Evolutionary conservation across 1,139 yeast genomes (phyloP).

Genomic region (Yamadazyma epiphylla): DNA sequence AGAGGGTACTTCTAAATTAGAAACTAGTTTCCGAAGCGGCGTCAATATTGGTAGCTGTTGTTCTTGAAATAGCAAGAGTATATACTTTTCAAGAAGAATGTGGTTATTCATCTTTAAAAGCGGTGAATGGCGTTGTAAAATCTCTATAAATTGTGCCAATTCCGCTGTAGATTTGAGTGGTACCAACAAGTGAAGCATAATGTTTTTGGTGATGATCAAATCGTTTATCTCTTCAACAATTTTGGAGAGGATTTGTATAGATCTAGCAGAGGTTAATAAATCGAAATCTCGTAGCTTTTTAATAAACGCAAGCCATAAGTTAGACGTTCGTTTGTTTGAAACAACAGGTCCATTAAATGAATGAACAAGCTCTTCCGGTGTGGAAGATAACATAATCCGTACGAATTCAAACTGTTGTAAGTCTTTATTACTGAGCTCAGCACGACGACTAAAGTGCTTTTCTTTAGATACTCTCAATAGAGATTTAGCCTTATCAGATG

Average conservation of each 20-base stretch:
- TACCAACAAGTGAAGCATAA: constrained; percentile 23
- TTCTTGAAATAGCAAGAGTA: constrained; percentile 21
- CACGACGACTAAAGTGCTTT: constrained; percentile 13
- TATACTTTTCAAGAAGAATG: constrained; percentile 26
- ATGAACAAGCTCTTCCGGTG: constrained; percentile 32
- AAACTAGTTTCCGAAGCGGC: constrained; percentile 1
- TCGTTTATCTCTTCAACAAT: constrained; percentile 18
- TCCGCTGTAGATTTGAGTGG: constrained; percentile 21
- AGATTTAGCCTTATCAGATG: constrained; percentile 21
- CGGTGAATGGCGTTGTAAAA: constrained; percentile 3
- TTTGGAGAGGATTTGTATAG: constrained; percentile 23
- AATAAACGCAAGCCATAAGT: constrained; percentile 35
- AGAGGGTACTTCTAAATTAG: background rate
- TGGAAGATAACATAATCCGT: constrained; percentile 21
- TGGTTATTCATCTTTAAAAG: constrained; percentile 5
- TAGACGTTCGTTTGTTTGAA: constrained; percentile 21
- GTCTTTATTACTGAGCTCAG: constrained; percentile 12
- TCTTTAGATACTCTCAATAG: constrained; percentile 27
- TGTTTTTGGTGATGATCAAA: constrained; percentile 28
- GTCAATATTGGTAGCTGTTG: too few species aligned
- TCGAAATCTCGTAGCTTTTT: constrained; percentile 31
- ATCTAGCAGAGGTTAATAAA: constrained; percentile 26
- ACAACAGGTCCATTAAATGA: constrained; percentile 27
- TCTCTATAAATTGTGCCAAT: constrained; percentile 17
- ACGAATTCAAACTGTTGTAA: constrained; percentile 22